Percentiles rank a stretch among this genome's conserved stretches.
Evolutionary conservation across 1,139 yeast species (phyloP).

Genomic region (Taphrina populina): DNA sequence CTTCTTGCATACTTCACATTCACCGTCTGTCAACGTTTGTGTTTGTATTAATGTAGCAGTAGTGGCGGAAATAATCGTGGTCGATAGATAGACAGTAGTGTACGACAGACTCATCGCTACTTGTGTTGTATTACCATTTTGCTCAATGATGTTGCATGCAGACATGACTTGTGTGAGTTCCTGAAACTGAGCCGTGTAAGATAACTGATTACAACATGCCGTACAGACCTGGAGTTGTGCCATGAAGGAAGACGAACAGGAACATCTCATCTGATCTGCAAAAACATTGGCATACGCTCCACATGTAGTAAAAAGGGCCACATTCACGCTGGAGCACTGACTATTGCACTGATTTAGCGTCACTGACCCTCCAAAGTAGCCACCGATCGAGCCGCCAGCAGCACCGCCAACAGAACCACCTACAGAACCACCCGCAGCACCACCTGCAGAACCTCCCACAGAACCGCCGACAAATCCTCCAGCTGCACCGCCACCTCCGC

Average conservation of each 20-base stretch:
- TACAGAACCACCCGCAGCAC: background rate
- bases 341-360: slow-evolving; percentile 26
- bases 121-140: slow-evolving; percentile 19
- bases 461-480: slow-evolving; percentile 4
- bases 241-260: slow-evolving; percentile 17
- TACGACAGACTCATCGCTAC: slow-evolving; percentile 9
- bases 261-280: slow-evolving; percentile 22
- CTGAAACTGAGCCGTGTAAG: slow-evolving; percentile 3
- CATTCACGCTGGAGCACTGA: slow-evolving; percentile 20
- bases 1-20: too few species aligned
- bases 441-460: slow-evolving; percentile 5
- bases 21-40: background rate
- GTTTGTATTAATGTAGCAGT: background rate
- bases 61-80: background rate
- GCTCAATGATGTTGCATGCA: slow-evolving; percentile 8
- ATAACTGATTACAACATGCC: slow-evolving; percentile 17
- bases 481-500: background rate
- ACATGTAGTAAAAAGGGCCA: slow-evolving; percentile 23
- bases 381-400: slow-evolving; percentile 1
- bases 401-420: slow-evolving; percentile 2
- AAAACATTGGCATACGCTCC: slow-evolving; percentile 1
- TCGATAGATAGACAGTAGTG: background rate
- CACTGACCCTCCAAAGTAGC: slow-evolving; percentile 10
- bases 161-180: slow-evolving; percentile 11
- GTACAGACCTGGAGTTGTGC: slow-evolving; percentile 9